phyloP scores from a whole-genome alignment of 2,329 filamentous ascomycete genomes.

The Colletotrichum costaricense region DNA sequence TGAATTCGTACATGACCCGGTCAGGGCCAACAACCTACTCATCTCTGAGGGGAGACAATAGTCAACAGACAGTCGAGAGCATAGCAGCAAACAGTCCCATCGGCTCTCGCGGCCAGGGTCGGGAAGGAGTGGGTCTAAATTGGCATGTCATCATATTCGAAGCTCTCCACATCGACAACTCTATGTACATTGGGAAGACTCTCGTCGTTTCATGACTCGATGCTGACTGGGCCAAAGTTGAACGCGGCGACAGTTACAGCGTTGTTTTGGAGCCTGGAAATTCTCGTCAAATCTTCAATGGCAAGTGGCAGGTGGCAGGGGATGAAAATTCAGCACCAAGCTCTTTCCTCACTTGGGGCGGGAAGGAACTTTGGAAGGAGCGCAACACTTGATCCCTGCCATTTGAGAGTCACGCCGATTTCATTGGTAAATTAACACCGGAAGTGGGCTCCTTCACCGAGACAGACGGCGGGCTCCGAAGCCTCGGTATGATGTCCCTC shows the following conservation, averaged over 20 bases:
- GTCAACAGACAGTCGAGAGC: background rate
- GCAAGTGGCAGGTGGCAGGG: background rate
- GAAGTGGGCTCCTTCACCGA: background rate
- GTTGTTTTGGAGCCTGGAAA: background rate
- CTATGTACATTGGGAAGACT: too few species aligned
- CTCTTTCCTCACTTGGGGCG: background rate
- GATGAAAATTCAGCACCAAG: constrained; percentile 18
- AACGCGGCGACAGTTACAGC: background rate
- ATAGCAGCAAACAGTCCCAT: background rate
- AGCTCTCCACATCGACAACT: too few species aligned
- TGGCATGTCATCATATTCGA: background rate
- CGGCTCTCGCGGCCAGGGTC: background rate
- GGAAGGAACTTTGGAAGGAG: constrained; percentile 10
- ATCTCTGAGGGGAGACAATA: background rate
- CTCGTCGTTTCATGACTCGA: background rate
- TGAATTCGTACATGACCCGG: background rate
- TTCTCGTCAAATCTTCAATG: constrained; percentile 16
- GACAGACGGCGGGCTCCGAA: constrained; percentile 21
- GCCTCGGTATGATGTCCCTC: background rate
- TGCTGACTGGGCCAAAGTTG: background rate
- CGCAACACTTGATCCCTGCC: background rate
- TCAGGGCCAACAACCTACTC: background rate
- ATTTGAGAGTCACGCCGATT: background rate
- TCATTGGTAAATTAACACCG: background rate
- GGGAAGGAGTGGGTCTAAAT: background rate